phyloP scores from a whole-genome alignment of 2,329 filamentous ascomycete genomes.

The Alternaria sp. region DNA sequence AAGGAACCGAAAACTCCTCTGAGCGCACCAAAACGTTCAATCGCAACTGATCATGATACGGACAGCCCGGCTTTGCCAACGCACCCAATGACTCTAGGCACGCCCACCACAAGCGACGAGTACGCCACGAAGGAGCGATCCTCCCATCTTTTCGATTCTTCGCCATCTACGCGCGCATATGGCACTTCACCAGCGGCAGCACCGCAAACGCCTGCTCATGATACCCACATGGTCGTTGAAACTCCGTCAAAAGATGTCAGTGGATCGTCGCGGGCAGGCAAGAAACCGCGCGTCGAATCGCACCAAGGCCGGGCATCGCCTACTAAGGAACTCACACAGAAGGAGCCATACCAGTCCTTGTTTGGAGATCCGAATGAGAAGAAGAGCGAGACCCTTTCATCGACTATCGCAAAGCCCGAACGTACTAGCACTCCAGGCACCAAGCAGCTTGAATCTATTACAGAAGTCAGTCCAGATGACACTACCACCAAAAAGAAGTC shows the following conservation, averaged over 20 bases:
- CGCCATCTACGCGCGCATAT: constrained; percentile 47
- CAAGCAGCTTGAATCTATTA: constrained; percentile 59
- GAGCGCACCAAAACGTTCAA: constrained; percentile 13
- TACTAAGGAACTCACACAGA: constrained; percentile 17
- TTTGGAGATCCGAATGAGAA: constrained; percentile 46
- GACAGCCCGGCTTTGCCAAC: constrained; percentile 43
- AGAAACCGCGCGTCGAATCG: constrained; percentile 12
- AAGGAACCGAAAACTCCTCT: constrained; percentile 33
- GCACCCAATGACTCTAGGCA: constrained; percentile 16
- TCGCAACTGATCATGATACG: constrained; percentile 14
- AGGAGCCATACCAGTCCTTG: constrained; percentile 42
- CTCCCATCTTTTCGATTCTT: constrained; percentile 49
- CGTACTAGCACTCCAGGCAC: constrained; percentile 36
- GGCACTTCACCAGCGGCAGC: constrained; percentile 36
- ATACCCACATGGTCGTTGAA: constrained; percentile 14
- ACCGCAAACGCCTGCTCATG: constrained; percentile 29
- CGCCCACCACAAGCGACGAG: constrained; percentile 41
- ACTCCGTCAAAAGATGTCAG: constrained; percentile 24
- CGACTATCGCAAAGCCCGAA: constrained; percentile 36
- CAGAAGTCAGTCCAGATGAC: constrained; percentile 58
- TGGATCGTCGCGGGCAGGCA: constrained; percentile 12
- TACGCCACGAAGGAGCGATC: constrained; percentile 48
- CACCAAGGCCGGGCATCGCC: constrained; percentile 22
- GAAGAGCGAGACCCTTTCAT: constrained; percentile 25
- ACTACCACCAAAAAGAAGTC: constrained; percentile 53